Evolutionary conservation across 805 yeast species (phyloP), one percentile per base, ranked within the genome.

Genomic region (Kuraishia ogatae): DNA sequence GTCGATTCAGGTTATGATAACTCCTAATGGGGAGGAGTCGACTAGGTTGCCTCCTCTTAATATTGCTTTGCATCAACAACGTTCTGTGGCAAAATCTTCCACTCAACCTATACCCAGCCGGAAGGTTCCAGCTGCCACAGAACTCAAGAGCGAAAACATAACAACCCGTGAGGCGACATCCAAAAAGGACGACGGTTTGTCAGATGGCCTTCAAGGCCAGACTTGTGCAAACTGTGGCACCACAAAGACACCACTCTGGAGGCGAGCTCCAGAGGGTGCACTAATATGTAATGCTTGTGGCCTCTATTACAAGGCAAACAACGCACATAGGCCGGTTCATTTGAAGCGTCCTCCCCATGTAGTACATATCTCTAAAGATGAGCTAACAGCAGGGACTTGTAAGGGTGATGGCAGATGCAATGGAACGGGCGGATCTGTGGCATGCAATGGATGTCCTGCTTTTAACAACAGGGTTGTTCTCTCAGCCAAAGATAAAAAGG

Each of bases 381-480:
- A 72, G 28, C 54, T 58, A 4, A 60, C 60, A 19, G 55, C 56
- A 2, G 91, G 90, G 1, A 74, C 84, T 4, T 86, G 92, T 61
- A 79, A 83, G 39, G 92, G 92, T 1, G 85, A 83, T 60, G 91
- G 96, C 4, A 77, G 83, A 57, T 89, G 96, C 67, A 88, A 89
- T 63, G 96, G 96, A 2, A 88, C 92, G 2, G 96, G 96, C 5
- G 96, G 96, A 1, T 70, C 90, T 2, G 76, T 77, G 5, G 89
- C 89, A 2, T 89, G 96, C 67, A 76, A 81, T 59, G 91, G 92
- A 1, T 89, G 96, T 64, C 94, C 96, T 1, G 89, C 94, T 3
- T 87, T 68, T 65, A 88, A 89, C 66, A 89, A 88, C 68, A 76
- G 96, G 58, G 76, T 81, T 23, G 71, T 79, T 20, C 62, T 78